Evolutionary conservation across 169 alveolate genomes (phyloP), one percentile per base, ranked within the genome.

Genomic region (Cryptosporidium ryanae): DNA sequence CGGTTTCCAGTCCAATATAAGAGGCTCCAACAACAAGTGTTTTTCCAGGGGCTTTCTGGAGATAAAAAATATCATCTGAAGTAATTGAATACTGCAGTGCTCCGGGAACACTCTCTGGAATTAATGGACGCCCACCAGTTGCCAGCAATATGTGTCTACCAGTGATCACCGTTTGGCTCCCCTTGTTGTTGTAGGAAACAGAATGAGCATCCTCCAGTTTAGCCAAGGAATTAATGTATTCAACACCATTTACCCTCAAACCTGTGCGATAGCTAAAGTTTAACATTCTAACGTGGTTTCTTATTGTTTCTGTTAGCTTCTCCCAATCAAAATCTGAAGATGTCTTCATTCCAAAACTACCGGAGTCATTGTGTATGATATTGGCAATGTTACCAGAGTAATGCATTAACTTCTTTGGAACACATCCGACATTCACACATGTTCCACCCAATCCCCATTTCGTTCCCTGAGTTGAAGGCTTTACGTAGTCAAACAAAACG

Each of bases 401-500:
- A 71, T 97, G 99, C 99, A 98, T 97, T 89, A 98, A 93, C 90
- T 97, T 98, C 92, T 98, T 98, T 15, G 99, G 99, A 31, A 98
- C 97, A 84, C 99, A 98, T 15, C 99, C 99, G 6, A 98, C 99
- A 90, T 98, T 98, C 12, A 98, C 99, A 82, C 99, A 98, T 7
- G 99, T 97, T 12, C 99, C 99, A 52, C 99, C 99, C 12, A 95
- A 66, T 15, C 97, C 97, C 99, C 99, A 98, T 48, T 93, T 92
- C 1, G 99, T 94, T 38, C 99, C 99, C 49, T 92, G 90, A 15
- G 98, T 97, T 12, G 99, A 93, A 23, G 99, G 99, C 65, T 93
- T 94, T 3, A 98, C 99, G 90, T 90, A 97, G 83, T 97, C 99
- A 25, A 98, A 97, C 5, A 97, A 68, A 21, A 95, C 97, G 0